Percentiles rank a stretch among this genome's conserved stretches.
Conservation (phyloP, 257 asterid species). For the Solanum boliviense region DNA sequence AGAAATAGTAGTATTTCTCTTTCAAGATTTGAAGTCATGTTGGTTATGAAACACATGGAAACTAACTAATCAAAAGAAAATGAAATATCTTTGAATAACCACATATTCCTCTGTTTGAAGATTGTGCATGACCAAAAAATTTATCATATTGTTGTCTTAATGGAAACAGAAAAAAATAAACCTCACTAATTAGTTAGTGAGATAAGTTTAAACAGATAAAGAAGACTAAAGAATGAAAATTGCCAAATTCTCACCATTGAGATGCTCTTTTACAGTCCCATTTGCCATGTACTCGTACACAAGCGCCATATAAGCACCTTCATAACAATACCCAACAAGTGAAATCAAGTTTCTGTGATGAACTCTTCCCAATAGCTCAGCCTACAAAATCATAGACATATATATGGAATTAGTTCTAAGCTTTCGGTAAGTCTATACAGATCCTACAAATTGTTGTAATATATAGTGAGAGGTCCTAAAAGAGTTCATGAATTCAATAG, state of each 20-base stretch:
- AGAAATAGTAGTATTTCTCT: background rate
- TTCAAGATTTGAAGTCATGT: background rate
- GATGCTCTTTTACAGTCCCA: constrained; percentile 21
- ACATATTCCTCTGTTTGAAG: background rate
- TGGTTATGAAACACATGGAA: background rate
- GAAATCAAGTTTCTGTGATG: constrained; percentile 30
- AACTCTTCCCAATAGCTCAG: constrained; percentile 27
- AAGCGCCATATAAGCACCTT: constrained; percentile 20
- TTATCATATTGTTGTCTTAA: background rate
- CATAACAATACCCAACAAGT: constrained; percentile 34
- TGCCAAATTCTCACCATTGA: constrained; percentile 17
- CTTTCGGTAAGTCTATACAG: background rate
- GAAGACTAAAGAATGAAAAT: background rate
- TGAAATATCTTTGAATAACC: background rate
- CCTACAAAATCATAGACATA: constrained; percentile 13
- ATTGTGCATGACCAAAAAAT: background rate
- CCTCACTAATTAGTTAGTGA: background rate
- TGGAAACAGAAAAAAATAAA: background rate
- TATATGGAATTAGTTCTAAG: background rate
- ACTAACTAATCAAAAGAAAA: background rate
- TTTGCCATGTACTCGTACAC: constrained; percentile 35
- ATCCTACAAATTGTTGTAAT: background rate
- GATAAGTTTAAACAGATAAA: background rate
- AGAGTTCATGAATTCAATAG: background rate
- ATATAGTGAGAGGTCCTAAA: background rate